Percentiles rank a stretch among this genome's conserved stretches.
phyloP scores from a whole-genome alignment of 495 filamentous ascomycete genomes.

The Tuber indicum region DNA sequence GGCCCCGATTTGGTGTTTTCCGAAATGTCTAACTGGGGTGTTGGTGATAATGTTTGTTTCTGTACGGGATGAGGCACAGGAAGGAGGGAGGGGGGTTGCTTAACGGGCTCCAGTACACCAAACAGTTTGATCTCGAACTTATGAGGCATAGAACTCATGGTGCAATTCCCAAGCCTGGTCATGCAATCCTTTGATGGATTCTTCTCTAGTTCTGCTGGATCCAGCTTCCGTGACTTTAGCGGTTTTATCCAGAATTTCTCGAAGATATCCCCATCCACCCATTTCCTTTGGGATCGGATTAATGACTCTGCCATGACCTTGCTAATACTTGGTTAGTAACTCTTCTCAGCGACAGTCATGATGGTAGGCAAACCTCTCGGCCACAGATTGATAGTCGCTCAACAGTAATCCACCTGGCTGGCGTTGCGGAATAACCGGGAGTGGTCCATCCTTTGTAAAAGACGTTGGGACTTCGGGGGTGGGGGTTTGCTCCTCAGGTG shows the following conservation, averaged over 20 bases:
- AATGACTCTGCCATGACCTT: slow-evolving; percentile 79
- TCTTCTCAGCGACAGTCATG: background rate
- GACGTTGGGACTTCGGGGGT: slow-evolving; percentile 32
- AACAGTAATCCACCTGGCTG: slow-evolving; percentile 59
- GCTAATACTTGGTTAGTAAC: slow-evolving; percentile 47
- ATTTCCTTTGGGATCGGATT: slow-evolving; percentile 75
- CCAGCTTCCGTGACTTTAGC: slow-evolving; percentile 64
- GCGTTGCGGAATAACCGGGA: slow-evolving; percentile 65
- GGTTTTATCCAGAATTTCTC: slow-evolving; percentile 93
- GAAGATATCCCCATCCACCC: slow-evolving; percentile 77
- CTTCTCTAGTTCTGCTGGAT: slow-evolving; percentile 57
- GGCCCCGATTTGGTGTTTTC: background rate
- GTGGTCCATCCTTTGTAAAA: slow-evolving; percentile 44
- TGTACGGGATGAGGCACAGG: slow-evolving; percentile 43
- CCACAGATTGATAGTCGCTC: slow-evolving; percentile 72
- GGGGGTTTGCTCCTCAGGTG: slow-evolving; percentile 22
- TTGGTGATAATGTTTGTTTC: slow-evolving; percentile 8
- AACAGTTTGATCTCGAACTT: slow-evolving; percentile 81
- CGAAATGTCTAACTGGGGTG: slow-evolving; percentile 3
- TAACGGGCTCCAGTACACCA: slow-evolving; percentile 76
- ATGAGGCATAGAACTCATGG: slow-evolving; percentile 84
- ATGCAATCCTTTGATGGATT: slow-evolving; percentile 79
- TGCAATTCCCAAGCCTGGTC: slow-evolving; percentile 70
- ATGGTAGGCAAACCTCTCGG: slow-evolving; percentile 60
- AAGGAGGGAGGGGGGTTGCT: slow-evolving; percentile 57